A percentile compares a stretch with the other conserved stretches of the same genome.
Conservation (phyloP, 805 yeast genomes). For the Kockiozyma suomiensis region DNA sequence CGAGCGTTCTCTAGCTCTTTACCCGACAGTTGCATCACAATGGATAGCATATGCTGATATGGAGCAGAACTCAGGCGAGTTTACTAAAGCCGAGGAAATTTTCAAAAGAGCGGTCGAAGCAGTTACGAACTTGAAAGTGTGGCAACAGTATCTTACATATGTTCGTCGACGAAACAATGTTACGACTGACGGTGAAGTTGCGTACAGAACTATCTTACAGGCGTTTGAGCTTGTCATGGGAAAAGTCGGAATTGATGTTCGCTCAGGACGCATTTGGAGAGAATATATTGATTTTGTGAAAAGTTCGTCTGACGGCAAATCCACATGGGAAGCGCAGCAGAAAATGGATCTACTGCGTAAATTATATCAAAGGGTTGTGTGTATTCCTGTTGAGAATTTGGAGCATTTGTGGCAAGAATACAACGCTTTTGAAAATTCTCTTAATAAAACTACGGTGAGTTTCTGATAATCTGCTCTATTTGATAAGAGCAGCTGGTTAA, state of each 20-base stretch:
- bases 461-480: neutral
- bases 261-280: constrained; percentile 72
- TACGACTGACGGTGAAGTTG: constrained; percentile 78
- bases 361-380: constrained; percentile 66
- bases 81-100: constrained; percentile 63
- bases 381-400: constrained; percentile 73
- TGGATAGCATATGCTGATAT: constrained; percentile 75
- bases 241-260: constrained; percentile 76
- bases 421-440: constrained; percentile 78
- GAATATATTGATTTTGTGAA: constrained; percentile 80
- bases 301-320: constrained; percentile 58
- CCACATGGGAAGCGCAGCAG: constrained; percentile 81
- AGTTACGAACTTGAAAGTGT: constrained; percentile 39
- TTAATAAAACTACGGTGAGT: constrained; percentile 59
- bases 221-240: constrained; percentile 83
- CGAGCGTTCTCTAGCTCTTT: constrained; percentile 61
- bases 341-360: constrained; percentile 75
- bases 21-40: constrained; percentile 51
- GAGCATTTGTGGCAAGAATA: constrained; percentile 82
- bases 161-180: constrained; percentile 66
- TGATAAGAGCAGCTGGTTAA: neutral
- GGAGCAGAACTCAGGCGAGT: constrained; percentile 66
- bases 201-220: constrained; percentile 68
- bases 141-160: constrained; percentile 76
- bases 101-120: constrained; percentile 50